These are phyloP conservation scores for Epichloe aotearoae DNA, from an alignment of 2,329 filamentous ascomycete genomes.

Conservation along the genomic window DNA sequence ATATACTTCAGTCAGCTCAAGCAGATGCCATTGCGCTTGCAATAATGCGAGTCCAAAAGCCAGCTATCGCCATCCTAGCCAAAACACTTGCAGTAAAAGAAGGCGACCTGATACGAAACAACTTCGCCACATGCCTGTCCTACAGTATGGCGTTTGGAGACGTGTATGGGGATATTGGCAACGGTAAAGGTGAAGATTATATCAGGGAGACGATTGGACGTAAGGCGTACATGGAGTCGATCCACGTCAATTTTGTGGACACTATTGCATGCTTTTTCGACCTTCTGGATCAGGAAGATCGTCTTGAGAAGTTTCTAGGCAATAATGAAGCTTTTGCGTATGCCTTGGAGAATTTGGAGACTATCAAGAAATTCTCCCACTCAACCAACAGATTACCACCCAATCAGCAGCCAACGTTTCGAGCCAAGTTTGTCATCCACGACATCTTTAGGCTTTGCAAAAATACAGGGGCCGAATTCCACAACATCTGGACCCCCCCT, in stretches of 20 bases:
- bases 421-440: slow-evolving; percentile 59
- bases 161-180: slow-evolving; percentile 17
- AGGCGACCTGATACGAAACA: slow-evolving; percentile 45
- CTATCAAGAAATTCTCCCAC: slow-evolving; percentile 56
- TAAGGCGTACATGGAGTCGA: slow-evolving; percentile 46
- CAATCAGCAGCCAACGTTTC: slow-evolving; percentile 80
- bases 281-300: slow-evolving; percentile 63
- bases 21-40: slow-evolving; percentile 70
- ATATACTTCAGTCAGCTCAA: slow-evolving; percentile 58
- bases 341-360: slow-evolving; percentile 49
- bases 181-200: slow-evolving; percentile 47
- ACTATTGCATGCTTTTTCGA: slow-evolving; percentile 67
- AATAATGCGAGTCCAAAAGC: slow-evolving; percentile 64
- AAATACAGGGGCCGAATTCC: slow-evolving; percentile 50
- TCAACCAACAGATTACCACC: slow-evolving; percentile 54
- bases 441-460: slow-evolving; percentile 69
- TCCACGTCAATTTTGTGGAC: slow-evolving; percentile 60
- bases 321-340: slow-evolving; percentile 44
- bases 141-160: slow-evolving; percentile 61
- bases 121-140: slow-evolving; percentile 67
- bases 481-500: slow-evolving; percentile 66
- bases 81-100: slow-evolving; percentile 39
- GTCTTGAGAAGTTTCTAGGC: slow-evolving; percentile 53
- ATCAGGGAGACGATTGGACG: slow-evolving; percentile 58
- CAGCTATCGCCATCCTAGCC: slow-evolving; percentile 48